phyloP scores from a whole-genome alignment of 805 yeast species.

The Yarrowia yakushimensis region DNA sequence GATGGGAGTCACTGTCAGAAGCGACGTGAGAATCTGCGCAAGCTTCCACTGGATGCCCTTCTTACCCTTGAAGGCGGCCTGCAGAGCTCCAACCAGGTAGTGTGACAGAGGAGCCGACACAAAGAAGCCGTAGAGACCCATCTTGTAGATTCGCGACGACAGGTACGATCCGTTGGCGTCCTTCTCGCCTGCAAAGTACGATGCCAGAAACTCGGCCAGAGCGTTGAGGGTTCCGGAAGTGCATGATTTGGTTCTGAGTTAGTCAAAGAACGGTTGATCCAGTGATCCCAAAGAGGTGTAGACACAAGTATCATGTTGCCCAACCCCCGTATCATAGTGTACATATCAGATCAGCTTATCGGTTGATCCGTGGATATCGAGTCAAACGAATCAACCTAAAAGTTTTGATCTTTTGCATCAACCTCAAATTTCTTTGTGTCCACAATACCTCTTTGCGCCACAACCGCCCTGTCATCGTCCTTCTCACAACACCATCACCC shows the following conservation, averaged over 20 bases:
- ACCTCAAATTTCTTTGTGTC: no score
- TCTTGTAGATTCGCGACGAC: slow-evolving; percentile 39
- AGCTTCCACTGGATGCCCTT: slow-evolving; percentile 35
- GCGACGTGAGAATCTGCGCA: slow-evolving; percentile 39
- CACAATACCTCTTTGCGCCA: no score
- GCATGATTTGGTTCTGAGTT: slow-evolving; percentile 36
- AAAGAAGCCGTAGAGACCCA: slow-evolving; percentile 41
- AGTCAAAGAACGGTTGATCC: no score
- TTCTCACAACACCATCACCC: no score
- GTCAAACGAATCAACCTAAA: no score
- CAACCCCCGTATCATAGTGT: neutral
- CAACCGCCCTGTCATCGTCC: no score
- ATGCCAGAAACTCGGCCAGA: slow-evolving; percentile 38
- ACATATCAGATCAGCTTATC: neutral
- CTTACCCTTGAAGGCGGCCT: slow-evolving; percentile 38
- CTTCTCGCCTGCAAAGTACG: slow-evolving; percentile 39
- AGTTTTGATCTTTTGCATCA: no score
- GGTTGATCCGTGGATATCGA: no score
- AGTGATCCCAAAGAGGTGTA: no score
- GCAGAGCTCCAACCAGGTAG: slow-evolving; percentile 36
- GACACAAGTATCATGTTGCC: neutral
- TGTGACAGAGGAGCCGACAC: slow-evolving; percentile 42
- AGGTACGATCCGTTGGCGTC: slow-evolving; percentile 37
- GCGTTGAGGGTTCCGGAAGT: slow-evolving; percentile 40
- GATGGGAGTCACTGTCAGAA: slow-evolving; percentile 39